These are phyloP conservation scores for Amaranthus palmeri DNA, from an alignment of 148 eudicot species.

Conservation along the genomic window DNA sequence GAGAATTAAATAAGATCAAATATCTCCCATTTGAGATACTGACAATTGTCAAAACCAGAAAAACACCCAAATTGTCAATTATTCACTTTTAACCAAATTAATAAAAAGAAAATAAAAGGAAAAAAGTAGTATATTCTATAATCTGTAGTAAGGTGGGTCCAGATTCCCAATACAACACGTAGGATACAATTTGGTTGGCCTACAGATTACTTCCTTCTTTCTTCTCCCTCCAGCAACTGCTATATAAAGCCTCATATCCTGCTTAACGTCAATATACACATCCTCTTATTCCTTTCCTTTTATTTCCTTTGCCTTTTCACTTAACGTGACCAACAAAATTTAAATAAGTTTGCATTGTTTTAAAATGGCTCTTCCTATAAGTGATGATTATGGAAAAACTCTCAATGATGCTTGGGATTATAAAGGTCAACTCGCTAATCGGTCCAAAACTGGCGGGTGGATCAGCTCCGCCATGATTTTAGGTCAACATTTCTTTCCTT, in stretches of 20 bases:
- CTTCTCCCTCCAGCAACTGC: conserved; percentile 11
- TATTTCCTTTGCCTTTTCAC: neutral
- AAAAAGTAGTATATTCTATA: conserved; percentile 4
- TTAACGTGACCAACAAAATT: neutral
- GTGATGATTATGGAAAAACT: conserved; percentile 28
- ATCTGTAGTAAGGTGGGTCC: conserved; percentile 21
- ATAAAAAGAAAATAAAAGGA: no score
- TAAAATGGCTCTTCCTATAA: conserved; percentile 27
- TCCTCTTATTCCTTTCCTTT: neutral
- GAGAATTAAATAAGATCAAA: no score
- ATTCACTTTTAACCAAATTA: no score
- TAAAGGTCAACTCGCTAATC: conserved; percentile 61
- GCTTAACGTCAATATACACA: conserved; percentile 10
- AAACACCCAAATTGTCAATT: no score
- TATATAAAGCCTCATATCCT: conserved; percentile 18
- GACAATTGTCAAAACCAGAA: no score
- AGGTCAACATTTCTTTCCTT: conserved; percentile 31
- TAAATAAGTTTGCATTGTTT: neutral
- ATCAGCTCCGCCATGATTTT: conserved; percentile 76
- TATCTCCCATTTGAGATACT: no score
- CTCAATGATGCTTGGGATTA: conserved; percentile 84
- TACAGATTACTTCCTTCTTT: no score
- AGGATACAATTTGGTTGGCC: conserved; percentile 2
- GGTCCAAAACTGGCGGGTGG: conserved; percentile 79
- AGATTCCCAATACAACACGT: conserved; percentile 12